Conservation (phyloP, 495 filamentous ascomycete species). For the Podospora pseudocomata region DNA sequence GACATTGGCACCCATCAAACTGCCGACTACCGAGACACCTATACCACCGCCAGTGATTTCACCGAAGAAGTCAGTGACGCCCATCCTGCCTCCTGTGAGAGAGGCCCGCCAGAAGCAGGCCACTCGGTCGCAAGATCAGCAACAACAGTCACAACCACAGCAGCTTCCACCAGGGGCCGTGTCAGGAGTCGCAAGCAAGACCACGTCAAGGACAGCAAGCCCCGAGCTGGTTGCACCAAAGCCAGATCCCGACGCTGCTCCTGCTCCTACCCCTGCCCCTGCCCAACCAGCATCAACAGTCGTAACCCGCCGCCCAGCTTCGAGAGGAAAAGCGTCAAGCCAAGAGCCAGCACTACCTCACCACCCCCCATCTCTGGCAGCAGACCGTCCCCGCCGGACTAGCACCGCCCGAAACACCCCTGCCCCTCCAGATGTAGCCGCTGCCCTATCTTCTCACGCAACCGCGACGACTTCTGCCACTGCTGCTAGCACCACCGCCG, state of each 20-base stretch:
- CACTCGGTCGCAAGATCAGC: constrained; percentile 30
- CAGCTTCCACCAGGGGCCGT: constrained; percentile 10
- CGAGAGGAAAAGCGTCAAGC: constrained; percentile 49
- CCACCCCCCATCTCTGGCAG: constrained; percentile 37
- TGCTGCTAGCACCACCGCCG: not conserved
- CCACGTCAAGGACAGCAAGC: constrained; percentile 30
- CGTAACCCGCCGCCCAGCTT: constrained; percentile 40
- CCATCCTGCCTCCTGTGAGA: constrained; percentile 49
- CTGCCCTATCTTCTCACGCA: not conserved
- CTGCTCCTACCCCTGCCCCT: constrained; percentile 23
- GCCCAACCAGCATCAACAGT: constrained; percentile 13
- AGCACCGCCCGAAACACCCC: constrained; percentile 57
- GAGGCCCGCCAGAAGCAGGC: constrained; percentile 37
- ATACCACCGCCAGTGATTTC: constrained; percentile 33
- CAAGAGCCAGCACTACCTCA: constrained; percentile 38
- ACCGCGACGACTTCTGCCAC: not conserved
- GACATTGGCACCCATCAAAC: constrained; percentile 24
- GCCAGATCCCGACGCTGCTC: constrained; percentile 27
- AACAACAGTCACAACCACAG: constrained; percentile 13
- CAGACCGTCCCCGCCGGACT: constrained; percentile 52
- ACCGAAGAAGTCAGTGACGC: constrained; percentile 50
- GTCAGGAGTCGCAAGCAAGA: constrained; percentile 23
- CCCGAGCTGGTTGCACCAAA: constrained; percentile 31
- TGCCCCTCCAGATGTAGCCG: constrained; percentile 38
- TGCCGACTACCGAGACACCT: constrained; percentile 31